A percentile compares a stretch with the other conserved stretches of the same genome.
Conservation (phyloP, 805 yeast species). For the Cyberlindnera galapagoensis region DNA sequence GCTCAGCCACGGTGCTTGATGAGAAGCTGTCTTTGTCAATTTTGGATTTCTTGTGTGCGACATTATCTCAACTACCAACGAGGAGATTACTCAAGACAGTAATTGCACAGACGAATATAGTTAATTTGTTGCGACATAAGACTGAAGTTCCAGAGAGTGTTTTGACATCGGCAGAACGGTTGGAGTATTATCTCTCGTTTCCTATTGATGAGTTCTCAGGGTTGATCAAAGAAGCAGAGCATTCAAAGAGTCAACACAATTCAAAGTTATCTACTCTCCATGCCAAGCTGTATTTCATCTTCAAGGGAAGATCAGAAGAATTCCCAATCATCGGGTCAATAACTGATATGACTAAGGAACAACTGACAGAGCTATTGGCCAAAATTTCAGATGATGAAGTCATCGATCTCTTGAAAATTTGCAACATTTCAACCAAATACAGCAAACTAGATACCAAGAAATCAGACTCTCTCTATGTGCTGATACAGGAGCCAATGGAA, state of each 20-base stretch:
- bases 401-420: neutral
- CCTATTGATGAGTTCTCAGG: conserved; percentile 40
- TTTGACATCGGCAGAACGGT: conserved; percentile 1
- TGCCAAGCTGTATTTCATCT: conserved; percentile 14
- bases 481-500: conserved; percentile 1
- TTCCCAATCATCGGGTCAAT: conserved; percentile 3
- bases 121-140: neutral
- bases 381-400: conserved; percentile 1
- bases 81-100: conserved; percentile 30
- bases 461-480: neutral
- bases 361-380: neutral
- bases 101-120: conserved; percentile 21
- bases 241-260: conserved; percentile 8
- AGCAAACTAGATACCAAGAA: neutral
- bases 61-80: conserved; percentile 36
- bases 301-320: conserved; percentile 15
- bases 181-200: conserved; percentile 26
- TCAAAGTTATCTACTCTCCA: conserved; percentile 20
- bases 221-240: conserved; percentile 14
- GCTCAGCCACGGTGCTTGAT: neutral
- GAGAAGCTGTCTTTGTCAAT: neutral
- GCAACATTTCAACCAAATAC: conserved; percentile 1
- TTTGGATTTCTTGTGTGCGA: conserved; percentile 4
- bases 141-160: neutral
- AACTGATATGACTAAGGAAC: neutral